These are phyloP conservation scores for Priceomyces fermenticarens DNA, from an alignment of 805 yeast genomes.

Conservation along the genomic window DNA sequence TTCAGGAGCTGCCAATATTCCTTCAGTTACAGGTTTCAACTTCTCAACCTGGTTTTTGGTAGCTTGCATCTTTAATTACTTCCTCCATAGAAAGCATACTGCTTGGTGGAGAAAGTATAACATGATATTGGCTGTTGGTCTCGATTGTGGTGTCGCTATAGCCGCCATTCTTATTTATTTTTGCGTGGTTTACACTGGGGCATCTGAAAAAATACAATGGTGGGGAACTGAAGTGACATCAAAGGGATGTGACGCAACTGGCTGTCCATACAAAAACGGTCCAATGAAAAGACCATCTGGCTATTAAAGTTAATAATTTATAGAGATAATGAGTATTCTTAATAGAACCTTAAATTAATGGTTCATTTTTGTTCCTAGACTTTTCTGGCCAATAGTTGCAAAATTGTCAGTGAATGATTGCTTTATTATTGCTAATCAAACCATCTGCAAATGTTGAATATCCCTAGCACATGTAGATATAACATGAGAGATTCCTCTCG, in stretches of 20 bases:
- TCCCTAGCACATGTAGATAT: too few relatives aligned
- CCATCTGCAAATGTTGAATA: too few relatives aligned
- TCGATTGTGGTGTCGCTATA: slow-evolving; percentile 12
- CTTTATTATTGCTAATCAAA: too few relatives aligned
- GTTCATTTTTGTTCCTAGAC: too few relatives aligned
- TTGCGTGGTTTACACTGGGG: slow-evolving; percentile 11
- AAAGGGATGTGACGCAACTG: slow-evolving; percentile 10
- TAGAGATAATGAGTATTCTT: too few relatives aligned
- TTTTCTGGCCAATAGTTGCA: too few relatives aligned
- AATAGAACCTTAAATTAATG: too few relatives aligned
- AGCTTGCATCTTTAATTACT: slow-evolving; percentile 7
- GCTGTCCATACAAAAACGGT: slow-evolving; percentile 9
- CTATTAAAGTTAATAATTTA: slow-evolving; percentile 1
- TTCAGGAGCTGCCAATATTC: slow-evolving; percentile 9
- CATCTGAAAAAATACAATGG: slow-evolving; percentile 7
- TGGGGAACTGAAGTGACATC: slow-evolving; percentile 10
- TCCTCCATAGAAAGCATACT: slow-evolving; percentile 6
- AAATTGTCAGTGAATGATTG: too few relatives aligned
- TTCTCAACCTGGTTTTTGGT: slow-evolving; percentile 8
- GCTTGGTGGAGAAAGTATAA: slow-evolving; percentile 13
- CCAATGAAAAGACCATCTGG: slow-evolving; percentile 6
- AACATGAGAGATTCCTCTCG: too few relatives aligned
- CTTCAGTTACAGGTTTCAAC: slow-evolving; percentile 10
- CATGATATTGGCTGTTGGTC: slow-evolving; percentile 8
- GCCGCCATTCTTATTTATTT: slow-evolving; percentile 11